Evolutionary conservation across 192 early-diverging fungal genomes (phyloP).

Genomic region (Glomus cerebriforme): DNA sequence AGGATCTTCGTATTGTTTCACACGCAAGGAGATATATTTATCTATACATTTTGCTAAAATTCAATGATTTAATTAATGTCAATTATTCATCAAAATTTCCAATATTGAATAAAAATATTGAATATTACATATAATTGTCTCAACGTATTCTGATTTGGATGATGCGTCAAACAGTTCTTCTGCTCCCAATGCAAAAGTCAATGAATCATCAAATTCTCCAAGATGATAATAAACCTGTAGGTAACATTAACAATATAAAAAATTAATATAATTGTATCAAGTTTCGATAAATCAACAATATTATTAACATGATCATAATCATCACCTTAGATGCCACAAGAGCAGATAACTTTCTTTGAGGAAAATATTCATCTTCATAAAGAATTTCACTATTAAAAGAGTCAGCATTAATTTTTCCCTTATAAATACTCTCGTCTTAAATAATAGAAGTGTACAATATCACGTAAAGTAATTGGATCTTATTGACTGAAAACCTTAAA

Average conservation of each 20-base stretch:
- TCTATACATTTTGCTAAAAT: conserved; percentile 86
- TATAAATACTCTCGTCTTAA: background rate
- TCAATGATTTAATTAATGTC: background rate
- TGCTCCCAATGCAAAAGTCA: conserved; percentile 94
- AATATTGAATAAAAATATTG: background rate
- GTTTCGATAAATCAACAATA: background rate
- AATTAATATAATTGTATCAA: background rate
- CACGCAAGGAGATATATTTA: conserved; percentile 86
- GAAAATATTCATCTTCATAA: conserved; percentile 88
- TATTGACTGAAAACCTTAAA: background rate
- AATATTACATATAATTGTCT: conserved; percentile 88
- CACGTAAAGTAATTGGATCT: background rate
- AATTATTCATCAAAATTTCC: background rate
- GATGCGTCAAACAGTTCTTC: conserved; percentile 85
- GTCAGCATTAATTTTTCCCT: background rate
- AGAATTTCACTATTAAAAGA: conserved; percentile 78
- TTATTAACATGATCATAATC: background rate
- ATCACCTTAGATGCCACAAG: conserved; percentile 92
- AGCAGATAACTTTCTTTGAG: conserved; percentile 86
- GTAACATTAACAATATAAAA: background rate
- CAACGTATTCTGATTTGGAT: conserved; percentile 84
- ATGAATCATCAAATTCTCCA: conserved; percentile 93
- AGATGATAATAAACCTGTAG: conserved; percentile 93
- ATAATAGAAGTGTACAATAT: background rate
- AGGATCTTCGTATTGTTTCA: conserved; percentile 45